phyloP scores from a whole-genome alignment of 805 yeast genomes.

The Wickerhamiella bombiphila region DNA sequence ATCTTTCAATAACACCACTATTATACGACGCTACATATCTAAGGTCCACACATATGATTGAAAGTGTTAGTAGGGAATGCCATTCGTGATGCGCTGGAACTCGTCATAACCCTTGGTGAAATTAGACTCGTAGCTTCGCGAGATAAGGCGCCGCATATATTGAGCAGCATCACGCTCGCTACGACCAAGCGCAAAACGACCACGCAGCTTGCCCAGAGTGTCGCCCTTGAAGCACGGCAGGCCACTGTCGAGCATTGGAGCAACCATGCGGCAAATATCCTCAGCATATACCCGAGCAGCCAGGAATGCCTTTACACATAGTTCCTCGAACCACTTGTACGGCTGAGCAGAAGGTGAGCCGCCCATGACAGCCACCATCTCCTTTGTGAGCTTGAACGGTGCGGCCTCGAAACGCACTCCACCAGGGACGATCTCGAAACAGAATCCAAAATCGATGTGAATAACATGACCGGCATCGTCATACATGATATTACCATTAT shows the following conservation, averaged over 20 bases:
- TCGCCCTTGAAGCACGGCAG: constrained; percentile 86
- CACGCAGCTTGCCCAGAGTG: constrained; percentile 63
- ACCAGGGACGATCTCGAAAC: constrained; percentile 97
- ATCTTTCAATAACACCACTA: no score
- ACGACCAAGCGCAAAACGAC: constrained; percentile 68
- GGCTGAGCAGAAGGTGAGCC: constrained; percentile 76
- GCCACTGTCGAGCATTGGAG: constrained; percentile 90
- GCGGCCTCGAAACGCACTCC: constrained; percentile 98
- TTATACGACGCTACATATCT: no score
- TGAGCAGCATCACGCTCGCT: constrained; percentile 74
- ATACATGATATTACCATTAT: constrained; percentile 93
- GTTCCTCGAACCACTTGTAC: constrained; percentile 83
- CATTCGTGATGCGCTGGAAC: constrained; percentile 91
- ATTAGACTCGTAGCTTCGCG: constrained; percentile 69
- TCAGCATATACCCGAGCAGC: constrained; percentile 82
- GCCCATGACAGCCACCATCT: constrained; percentile 95
- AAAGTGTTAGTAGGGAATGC: constrained; percentile 65
- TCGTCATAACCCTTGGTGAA: constrained; percentile 94
- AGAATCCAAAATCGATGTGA: constrained; percentile 96
- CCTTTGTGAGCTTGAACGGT: constrained; percentile 90
- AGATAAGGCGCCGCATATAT: constrained; percentile 59
- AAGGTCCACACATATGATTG: no score
- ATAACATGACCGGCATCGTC: constrained; percentile 90
- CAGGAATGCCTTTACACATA: constrained; percentile 83
- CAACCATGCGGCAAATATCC: constrained; percentile 66